Conservation (phyloP, 1,139 yeast genomes). For the Pichia sp. region DNA sequence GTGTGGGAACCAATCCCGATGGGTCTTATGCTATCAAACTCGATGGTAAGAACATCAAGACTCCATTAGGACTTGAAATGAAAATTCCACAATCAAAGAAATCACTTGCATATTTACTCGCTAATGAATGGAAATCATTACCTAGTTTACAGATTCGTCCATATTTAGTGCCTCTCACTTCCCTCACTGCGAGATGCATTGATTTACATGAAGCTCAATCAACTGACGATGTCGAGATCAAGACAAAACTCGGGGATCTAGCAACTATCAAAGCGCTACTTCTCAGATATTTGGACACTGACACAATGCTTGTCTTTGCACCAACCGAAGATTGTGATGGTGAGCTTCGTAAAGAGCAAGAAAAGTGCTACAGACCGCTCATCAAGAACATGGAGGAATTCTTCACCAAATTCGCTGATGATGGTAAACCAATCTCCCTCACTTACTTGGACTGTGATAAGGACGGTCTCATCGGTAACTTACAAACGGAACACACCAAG, state of each 20-base stretch:
- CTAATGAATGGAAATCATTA: constrained; percentile 83
- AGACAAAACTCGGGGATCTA: constrained; percentile 54
- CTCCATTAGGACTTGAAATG: constrained; percentile 74
- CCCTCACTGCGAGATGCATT: constrained; percentile 77
- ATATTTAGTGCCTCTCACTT: constrained; percentile 78
- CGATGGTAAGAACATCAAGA: constrained; percentile 70
- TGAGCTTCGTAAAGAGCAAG: constrained; percentile 64
- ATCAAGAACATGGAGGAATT: constrained; percentile 58
- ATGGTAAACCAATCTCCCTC: constrained; percentile 33
- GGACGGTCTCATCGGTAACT: constrained; percentile 74
- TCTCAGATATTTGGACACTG: constrained; percentile 85
- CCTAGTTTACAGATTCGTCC: constrained; percentile 70
- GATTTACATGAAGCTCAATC: constrained; percentile 45
- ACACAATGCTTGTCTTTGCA: constrained; percentile 80
- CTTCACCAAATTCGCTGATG: constrained; percentile 41
- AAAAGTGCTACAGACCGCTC: constrained; percentile 67
- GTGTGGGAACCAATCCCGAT: constrained; percentile 29
- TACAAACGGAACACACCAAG: constrained; percentile 55
- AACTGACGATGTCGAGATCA: constrained; percentile 37
- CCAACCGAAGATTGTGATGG: constrained; percentile 85
- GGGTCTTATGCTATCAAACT: constrained; percentile 40
- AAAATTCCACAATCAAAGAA: constrained; percentile 55
- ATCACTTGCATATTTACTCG: constrained; percentile 64
- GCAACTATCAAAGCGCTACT: constrained; percentile 49
- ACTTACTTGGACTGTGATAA: constrained; percentile 69